Evolutionary conservation across 2,329 filamentous ascomycete species (phyloP).

Genomic region (Colletotrichum sp.): DNA sequence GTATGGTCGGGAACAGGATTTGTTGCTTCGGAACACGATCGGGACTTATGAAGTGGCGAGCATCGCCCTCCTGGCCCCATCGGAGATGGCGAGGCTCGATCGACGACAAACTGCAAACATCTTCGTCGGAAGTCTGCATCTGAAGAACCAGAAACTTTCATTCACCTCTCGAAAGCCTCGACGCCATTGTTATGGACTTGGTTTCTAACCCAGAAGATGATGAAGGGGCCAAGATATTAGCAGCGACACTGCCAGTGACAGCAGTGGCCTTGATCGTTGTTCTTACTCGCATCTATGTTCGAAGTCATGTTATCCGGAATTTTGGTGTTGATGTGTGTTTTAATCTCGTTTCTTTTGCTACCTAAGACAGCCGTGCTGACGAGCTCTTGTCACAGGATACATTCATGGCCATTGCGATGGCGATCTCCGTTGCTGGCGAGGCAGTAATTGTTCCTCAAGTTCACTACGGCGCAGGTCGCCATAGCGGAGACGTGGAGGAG

Average conservation of each 20-base stretch:
- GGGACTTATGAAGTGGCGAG: too few species aligned
- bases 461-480: slow-evolving; percentile 46
- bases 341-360: background rate
- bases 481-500: slow-evolving; percentile 45
- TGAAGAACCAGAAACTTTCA: background rate
- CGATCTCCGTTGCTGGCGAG: slow-evolving; percentile 40
- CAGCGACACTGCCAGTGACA: slow-evolving; percentile 43
- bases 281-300: slow-evolving; percentile 49
- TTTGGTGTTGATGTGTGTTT: slow-evolving; percentile 49
- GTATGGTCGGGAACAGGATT: too few species aligned
- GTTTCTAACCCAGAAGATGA: slow-evolving; percentile 38
- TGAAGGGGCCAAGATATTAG: slow-evolving; percentile 41
- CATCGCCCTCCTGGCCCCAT: too few species aligned
- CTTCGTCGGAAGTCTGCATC: slow-evolving; percentile 24
- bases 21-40: too few species aligned
- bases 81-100: too few species aligned
- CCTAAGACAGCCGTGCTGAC: background rate
- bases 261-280: slow-evolving; percentile 41
- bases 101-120: background rate
- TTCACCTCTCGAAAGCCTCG: background rate
- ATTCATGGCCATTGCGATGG: slow-evolving; percentile 32
- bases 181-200: background rate
- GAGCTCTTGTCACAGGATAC: slow-evolving; percentile 26
- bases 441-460: slow-evolving; percentile 46
- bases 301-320: slow-evolving; percentile 49